Conservation (phyloP, 164 flowering plant species). For the Macadamia integrifolia region DNA sequence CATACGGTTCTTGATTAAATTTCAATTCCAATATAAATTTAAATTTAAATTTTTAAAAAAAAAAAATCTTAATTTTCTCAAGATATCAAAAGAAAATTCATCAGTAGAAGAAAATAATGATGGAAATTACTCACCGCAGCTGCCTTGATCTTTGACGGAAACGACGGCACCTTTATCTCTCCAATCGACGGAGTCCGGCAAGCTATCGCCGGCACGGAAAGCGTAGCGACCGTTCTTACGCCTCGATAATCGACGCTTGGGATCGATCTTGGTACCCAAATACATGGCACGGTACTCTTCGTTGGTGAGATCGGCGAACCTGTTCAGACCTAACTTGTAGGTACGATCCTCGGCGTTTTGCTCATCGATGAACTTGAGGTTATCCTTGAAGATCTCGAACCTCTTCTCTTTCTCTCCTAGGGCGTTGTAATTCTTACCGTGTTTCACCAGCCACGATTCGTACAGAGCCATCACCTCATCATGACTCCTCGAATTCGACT, state of each 20-base stretch:
- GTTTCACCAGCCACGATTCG: constrained; percentile 59
- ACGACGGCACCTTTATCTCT: constrained; percentile 74
- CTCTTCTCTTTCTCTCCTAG: constrained; percentile 61
- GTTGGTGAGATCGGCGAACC: constrained; percentile 42
- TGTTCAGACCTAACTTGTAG: constrained; percentile 36
- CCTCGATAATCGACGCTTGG: constrained; percentile 22
- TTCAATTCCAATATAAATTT: no score
- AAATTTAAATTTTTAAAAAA: no score
- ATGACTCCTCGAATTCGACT: constrained; percentile 22
- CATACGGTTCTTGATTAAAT: background rate
- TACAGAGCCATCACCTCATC: constrained; percentile 38
- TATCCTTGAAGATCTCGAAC: constrained; percentile 70
- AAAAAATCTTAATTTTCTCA: no score
- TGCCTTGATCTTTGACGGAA: constrained; percentile 74
- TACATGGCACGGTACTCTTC: constrained; percentile 34
- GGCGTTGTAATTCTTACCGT: constrained; percentile 59
- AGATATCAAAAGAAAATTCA: background rate
- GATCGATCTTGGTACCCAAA: constrained; percentile 49
- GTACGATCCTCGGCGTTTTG: constrained; percentile 45
- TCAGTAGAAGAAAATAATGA: background rate
- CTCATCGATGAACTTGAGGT: constrained; percentile 63
- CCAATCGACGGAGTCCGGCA: constrained; percentile 88
- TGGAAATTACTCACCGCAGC: constrained; percentile 57
- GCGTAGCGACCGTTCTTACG: constrained; percentile 44
- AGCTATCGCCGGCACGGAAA: constrained; percentile 40